Base-by-base conservation (phyloP, 2,329 filamentous ascomycete species). In the Cercospora sp. region DNA sequence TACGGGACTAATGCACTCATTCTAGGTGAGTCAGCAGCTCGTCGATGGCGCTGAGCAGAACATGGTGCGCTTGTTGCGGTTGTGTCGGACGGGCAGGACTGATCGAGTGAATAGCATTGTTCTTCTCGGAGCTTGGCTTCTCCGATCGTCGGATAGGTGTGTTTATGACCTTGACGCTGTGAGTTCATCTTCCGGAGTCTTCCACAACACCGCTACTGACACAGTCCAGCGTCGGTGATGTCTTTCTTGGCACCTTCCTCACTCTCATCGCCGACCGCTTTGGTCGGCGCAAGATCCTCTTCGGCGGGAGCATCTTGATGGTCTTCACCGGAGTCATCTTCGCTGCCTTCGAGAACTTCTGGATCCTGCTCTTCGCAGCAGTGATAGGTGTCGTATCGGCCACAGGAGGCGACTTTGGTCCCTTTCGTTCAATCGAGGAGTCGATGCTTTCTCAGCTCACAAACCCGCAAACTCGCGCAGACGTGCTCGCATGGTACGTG, bases 401-500 rank as follows among this genome's bases (percentile, higher is more conserved):
- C 2, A 77, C 75, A 2, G 89, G 89, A 6, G 85, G 87, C 16
- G 89, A 91, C 71, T 89, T 90, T 74, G 89, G 89, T 0, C 89
- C 89, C 0, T 91, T 91, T 71, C 81, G 88, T 43, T 87, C 87
- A 3, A 86, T 91, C 34, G 89, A 91, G 74, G 88, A 91, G 80
- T 88, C 85, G 0, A 87, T 86, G 37, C 75, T 90, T 7, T 86
- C 87, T 5, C 87, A 90, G 74, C 80, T 90, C 55, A 89, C 87
- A 0, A 82, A 79, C 0, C 82, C 84, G 0, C 77, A 81, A 32
- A 85, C 84, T 0, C 80, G 89, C 58, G 81, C 87, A 13, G 88
- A 90, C 77, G 87, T 91, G n/a, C 81, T 90, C 67, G 84, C 86
- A 8, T 91, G 89, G 89, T 89, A 91, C 73, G 84, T 89, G 49